phyloP scores from a whole-genome alignment of 1,139 yeast genomes.

The Tardiomyces depauwii region DNA sequence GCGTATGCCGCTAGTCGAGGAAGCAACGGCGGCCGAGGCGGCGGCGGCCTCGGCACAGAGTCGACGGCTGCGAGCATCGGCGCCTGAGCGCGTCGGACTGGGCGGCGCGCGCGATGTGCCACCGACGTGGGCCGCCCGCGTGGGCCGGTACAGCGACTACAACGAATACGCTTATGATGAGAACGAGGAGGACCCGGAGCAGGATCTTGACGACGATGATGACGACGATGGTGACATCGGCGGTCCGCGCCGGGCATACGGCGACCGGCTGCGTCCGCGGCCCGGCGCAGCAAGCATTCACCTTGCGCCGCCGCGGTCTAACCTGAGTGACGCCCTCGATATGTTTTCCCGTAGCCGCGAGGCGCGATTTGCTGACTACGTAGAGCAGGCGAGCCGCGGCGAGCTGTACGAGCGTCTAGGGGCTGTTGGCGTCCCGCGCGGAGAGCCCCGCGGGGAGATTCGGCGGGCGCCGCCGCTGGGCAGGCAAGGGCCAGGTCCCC shows the following conservation, averaged over 20 bases:
- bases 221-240: background rate
- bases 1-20: background rate
- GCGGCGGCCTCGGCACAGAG: background rate
- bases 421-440: background rate
- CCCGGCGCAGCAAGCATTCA: too few species aligned
- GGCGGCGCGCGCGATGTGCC: too few species aligned
- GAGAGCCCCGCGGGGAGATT: too few species aligned
- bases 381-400: background rate
- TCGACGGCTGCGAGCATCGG: too few species aligned
- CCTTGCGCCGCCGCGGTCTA: background rate
- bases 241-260: background rate
- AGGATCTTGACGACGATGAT: background rate
- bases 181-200: too few species aligned
- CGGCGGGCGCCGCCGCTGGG: too few species aligned
- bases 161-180: too few species aligned
- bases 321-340: background rate
- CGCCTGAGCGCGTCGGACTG: too few species aligned
- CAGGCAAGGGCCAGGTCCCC: too few species aligned
- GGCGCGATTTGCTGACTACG: background rate
- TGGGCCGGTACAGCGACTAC: too few species aligned
- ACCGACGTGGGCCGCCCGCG: too few species aligned
- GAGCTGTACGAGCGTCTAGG: background rate
- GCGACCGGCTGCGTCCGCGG: too few species aligned
- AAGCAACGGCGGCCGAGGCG: background rate
- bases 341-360: background rate